Conservation (phyloP, 306 rosid genomes). For the Rosa rugosa region DNA sequence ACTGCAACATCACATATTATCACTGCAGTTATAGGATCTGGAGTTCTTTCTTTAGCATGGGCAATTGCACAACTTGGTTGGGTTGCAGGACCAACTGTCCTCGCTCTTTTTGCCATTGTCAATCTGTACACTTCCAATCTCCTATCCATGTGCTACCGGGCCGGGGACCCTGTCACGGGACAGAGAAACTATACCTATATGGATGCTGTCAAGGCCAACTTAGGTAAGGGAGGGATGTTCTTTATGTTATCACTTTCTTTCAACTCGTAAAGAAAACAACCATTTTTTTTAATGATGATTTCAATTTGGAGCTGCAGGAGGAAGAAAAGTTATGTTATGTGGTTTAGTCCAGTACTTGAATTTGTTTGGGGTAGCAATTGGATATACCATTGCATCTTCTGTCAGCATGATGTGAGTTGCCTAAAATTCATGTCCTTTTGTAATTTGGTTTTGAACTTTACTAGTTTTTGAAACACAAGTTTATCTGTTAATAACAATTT, state of each 20-base stretch:
- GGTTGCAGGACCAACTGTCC: conserved; percentile 59
- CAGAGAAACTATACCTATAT: conserved; percentile 78
- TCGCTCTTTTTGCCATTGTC: conserved; percentile 62
- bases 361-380: conserved; percentile 64
- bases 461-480: not conserved
- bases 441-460: not conserved
- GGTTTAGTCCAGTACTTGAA: conserved; percentile 65
- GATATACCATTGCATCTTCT: conserved; percentile 76
- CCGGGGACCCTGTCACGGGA: conserved; percentile 53
- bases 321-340: conserved; percentile 57
- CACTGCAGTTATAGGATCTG: conserved; percentile 78
- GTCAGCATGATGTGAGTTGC: conserved; percentile 82
- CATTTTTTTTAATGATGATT: conserved; percentile 3
- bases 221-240: conserved; percentile 37
- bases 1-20: conserved; percentile 69
- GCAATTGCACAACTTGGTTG: conserved; percentile 79
- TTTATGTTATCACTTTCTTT: not conserved
- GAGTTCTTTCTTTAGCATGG: conserved; percentile 81
- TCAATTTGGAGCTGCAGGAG: conserved; percentile 46
- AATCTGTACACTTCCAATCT: conserved; percentile 64
- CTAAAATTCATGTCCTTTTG: not conserved
- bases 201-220: conserved; percentile 71
- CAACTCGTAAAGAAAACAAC: not conserved
- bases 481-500: not conserved
- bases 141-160: conserved; percentile 55